These are phyloP conservation scores for Gnaphalium uliginosum DNA, from an alignment of 129 eudicot genomes.

Conservation along the genomic window DNA sequence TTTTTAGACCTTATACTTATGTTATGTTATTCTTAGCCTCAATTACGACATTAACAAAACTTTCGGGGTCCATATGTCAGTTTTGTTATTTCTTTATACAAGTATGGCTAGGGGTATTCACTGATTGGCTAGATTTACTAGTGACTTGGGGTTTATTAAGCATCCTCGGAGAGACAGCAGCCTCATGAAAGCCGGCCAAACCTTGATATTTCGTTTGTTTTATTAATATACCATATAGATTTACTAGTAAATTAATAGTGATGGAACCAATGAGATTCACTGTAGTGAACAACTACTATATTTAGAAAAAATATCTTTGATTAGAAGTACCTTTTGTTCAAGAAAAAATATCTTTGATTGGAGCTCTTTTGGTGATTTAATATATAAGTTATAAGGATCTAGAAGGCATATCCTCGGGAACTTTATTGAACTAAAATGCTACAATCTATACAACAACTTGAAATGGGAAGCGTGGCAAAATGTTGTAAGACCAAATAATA, in stretches of 20 bases:
- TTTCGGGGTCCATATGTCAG: background rate
- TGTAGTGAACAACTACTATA: background rate
- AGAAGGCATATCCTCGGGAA: constrained; percentile 7
- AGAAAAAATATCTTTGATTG: background rate
- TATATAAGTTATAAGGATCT: background rate
- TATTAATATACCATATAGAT: background rate
- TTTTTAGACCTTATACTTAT: background rate
- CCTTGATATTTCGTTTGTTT: background rate
- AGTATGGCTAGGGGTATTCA: background rate
- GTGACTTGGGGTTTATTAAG: background rate
- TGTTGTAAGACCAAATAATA: background rate
- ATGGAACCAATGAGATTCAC: background rate
- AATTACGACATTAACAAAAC: background rate
- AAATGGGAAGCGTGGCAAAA: background rate
- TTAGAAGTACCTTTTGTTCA: background rate
- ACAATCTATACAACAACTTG: constrained; percentile 3
- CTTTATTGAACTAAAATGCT: background rate
- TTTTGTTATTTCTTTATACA: no score
- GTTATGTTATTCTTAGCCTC: background rate
- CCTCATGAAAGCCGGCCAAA: no score
- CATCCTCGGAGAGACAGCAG: background rate
- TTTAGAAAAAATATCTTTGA: constrained; percentile 1
- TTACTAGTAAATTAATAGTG: background rate
- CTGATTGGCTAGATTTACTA: background rate
- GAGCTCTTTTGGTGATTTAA: constrained; percentile 6